Conservation (phyloP, 441 rosid genomes). For the Bocquillonia castaneifolia region DNA sequence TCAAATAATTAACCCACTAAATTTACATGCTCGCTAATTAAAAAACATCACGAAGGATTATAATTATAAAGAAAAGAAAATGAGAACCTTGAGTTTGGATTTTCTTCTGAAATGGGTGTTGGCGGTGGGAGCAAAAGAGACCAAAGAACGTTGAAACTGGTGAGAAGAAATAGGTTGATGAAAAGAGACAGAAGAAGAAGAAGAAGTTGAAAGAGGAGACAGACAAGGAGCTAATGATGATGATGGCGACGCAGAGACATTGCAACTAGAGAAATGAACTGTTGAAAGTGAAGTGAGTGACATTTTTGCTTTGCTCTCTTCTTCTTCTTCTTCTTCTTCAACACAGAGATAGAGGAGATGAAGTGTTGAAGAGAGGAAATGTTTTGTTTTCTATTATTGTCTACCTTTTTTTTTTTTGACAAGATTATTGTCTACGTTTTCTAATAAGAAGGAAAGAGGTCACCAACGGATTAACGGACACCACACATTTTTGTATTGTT, state of each 20-base stretch:
- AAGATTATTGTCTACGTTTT: no score
- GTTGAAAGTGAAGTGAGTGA: constrained; percentile 31
- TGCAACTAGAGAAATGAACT: constrained; percentile 27
- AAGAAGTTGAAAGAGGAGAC: constrained; percentile 19
- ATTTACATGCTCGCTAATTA: not conserved
- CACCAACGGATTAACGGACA: constrained; percentile 33
- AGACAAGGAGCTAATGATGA: constrained; percentile 24
- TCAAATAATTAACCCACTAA: not conserved
- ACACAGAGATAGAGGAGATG: not conserved
- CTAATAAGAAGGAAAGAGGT: not conserved
- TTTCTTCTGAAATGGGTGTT: constrained; percentile 22
- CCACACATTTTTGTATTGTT: constrained; percentile 33
- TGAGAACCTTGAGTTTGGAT: constrained; percentile 35
- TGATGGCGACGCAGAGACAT: constrained; percentile 24
- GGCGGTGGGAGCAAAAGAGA: constrained; percentile 20
- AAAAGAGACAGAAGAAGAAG: constrained; percentile 17
- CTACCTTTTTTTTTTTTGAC: no score
- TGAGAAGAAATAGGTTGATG: constrained; percentile 22
- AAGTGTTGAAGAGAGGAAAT: no score
- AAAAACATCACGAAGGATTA: not conserved
- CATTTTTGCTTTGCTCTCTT: constrained; percentile 15
- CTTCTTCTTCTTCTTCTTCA: not conserved
- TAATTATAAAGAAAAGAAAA: not conserved
- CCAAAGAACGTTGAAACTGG: constrained; percentile 18
- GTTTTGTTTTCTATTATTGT: no score